phyloP scores from a whole-genome alignment of 495 filamentous ascomycete genomes.

The Haplographium delicatum region DNA sequence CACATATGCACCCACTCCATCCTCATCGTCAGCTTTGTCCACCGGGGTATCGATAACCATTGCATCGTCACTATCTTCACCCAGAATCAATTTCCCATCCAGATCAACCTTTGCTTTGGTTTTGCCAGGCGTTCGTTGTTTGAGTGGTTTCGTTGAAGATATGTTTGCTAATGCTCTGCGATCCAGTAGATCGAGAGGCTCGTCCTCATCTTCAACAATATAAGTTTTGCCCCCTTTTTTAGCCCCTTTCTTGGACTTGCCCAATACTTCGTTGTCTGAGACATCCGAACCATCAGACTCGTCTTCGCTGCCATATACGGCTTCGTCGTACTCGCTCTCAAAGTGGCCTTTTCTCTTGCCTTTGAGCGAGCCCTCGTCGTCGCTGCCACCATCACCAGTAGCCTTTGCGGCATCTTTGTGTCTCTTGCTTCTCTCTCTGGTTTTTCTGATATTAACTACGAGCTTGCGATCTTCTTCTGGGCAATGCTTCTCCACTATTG shows the following conservation, averaged over 20 bases:
- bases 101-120: conserved; percentile 67
- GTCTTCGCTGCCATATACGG: conserved; percentile 80
- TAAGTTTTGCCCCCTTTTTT: conserved; percentile 63
- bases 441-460: conserved; percentile 89
- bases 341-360: conserved; percentile 55
- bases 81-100: conserved; percentile 87
- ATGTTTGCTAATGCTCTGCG: conserved; percentile 86
- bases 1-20: conserved; percentile 85
- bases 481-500: conserved; percentile 66
- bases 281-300: conserved; percentile 59
- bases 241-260: conserved; percentile 40
- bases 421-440: conserved; percentile 78
- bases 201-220: conserved; percentile 88
- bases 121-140: conserved; percentile 48
- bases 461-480: conserved; percentile 85
- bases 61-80: conserved; percentile 46
- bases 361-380: conserved; percentile 35
- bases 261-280: conserved; percentile 53
- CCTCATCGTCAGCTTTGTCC: conserved; percentile 40
- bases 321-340: conserved; percentile 91
- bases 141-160: conserved; percentile 77
- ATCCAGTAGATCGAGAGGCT: conserved; percentile 89
- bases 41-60: conserved; percentile 56
- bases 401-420: conserved; percentile 66
- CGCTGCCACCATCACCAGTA: conserved; percentile 35